Base-by-base conservation (phyloP, 345 rosid species). In the Bruguiera sexangula region DNA sequence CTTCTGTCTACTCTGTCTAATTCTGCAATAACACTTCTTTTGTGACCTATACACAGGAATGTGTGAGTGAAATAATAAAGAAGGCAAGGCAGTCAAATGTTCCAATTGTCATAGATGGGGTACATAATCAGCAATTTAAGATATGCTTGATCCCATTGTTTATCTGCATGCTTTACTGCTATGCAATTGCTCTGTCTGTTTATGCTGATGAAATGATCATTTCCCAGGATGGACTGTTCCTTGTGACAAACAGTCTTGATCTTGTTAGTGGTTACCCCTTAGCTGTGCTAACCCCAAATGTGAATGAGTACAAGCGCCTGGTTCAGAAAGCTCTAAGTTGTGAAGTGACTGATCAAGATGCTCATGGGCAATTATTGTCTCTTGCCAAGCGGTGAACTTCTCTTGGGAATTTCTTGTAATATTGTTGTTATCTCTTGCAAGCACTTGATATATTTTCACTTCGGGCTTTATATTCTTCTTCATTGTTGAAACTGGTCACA, bases 101-200 rank as follows among this genome's bases (percentile, higher is more conserved):
- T 79, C 97, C 99, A 18, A 76, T 92, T 61, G 88, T 95, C 65
- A 70, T 95, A 54, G 97, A 95, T 60, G 99, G 96, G 96, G 97
- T 95, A 81, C 76, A 85, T 74, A 57, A 66, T 39, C 29, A 32
- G 46, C 6, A 16, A 32, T 75, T 34, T 63, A 24, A 62, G 36
- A 66, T 30, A 51, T 43, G 50, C 50, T 63, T 26, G 43, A 24
- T 27, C 26, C 9, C 36, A 4, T 65, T 9, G 11, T 60, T 55
- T 60, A 18, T 60, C 24, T 30, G 18, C 30, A 56, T 51, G 34
- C 22, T 61, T 60, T 43, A 53, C 51, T 0, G 9, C 53, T 6
- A 20, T 53, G 10, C 32, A 56, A 32, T 63, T 57, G 29, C 18
- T 39, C 19, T 52, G 37, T 10, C 52, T 62, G 60, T 48, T 67